Evolutionary conservation across 495 filamentous ascomycete species (phyloP), one percentile per base, ranked within the genome.

Genomic region (Aspergillus cristatus): DNA sequence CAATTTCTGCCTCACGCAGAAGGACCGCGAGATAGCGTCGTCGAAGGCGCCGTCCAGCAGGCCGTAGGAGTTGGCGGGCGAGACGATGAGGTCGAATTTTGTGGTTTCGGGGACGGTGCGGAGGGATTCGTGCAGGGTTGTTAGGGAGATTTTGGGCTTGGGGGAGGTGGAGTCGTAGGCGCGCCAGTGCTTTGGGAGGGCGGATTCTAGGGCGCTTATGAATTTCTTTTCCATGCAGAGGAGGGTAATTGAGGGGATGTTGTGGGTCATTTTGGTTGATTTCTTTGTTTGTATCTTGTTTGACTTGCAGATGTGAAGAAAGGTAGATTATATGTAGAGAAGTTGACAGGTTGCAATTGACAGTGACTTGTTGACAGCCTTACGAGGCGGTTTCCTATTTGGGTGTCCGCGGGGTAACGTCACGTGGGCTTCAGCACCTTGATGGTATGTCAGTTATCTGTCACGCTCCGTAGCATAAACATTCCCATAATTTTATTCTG

Each of bases 1-100:
- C 10, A 63, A 38, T 8, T 41, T 43, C 0, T 68, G 63, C 4
- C 8, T 4, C 20, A 24, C 20, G 22, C 63, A 62, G 48, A 71
- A 68, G n/a, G 56, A 51, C 32, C 54, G 54, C 0, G 68, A 70
- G 45, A 75, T 69, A 6, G 71, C 68, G 38, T 70, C 59, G 52
- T 75, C 71, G 46, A 74, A 75, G 39, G 53, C 67, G 30, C 71
- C 71, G 38, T 74, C 70, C 2, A 75, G 54, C 3, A 60, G 60
- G 37, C 57, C 70, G 47, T 67, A 72, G 11, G 65, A 71, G 53
- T 75, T 75, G 33, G 70, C 68, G 5, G 70, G 70, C 6, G 69
- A 74, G 32, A 74, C 68, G 13, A 75, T 54, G 7, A 65, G 50
- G 48, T 71, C 60, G 40, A 67, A 72, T 15, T 45, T 58, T 14